Evolutionary conservation across 2,329 filamentous ascomycete species (phyloP).

Genomic region (Exophiala xenobiotica): DNA sequence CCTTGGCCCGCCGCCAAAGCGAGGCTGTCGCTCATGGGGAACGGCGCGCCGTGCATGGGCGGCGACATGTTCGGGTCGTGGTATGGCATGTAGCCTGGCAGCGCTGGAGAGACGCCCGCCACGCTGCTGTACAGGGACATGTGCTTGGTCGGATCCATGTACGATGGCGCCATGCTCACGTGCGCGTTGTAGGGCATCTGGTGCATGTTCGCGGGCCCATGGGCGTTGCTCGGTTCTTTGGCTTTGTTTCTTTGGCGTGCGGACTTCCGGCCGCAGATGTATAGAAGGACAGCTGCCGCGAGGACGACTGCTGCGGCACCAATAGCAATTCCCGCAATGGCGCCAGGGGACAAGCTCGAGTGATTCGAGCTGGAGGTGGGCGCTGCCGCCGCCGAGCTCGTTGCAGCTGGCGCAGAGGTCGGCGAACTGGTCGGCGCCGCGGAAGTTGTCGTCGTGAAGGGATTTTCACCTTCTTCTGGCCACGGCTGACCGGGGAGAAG

Average conservation of each 20-base stretch:
- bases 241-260: conserved; percentile 2
- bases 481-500: conserved; percentile 28
- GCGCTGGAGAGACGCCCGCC: conserved; percentile 9
- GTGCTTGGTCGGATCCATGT: conserved; percentile 19
- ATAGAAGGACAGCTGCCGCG: conserved; percentile 17
- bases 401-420: background rate
- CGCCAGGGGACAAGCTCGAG: conserved; percentile 14
- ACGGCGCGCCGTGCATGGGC: conserved; percentile 9
- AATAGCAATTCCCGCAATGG: conserved; percentile 24
- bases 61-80: conserved; percentile 18
- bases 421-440: conserved; percentile 6
- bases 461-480: conserved; percentile 21
- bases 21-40: conserved; percentile 13
- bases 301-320: conserved; percentile 18
- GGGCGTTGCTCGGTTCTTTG: no score
- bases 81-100: conserved; percentile 20
- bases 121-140: conserved; percentile 24
- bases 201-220: conserved; percentile 11
- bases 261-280: conserved; percentile 20
- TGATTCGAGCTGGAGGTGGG: conserved; percentile 1
- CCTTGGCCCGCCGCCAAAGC: conserved; percentile 5
- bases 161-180: conserved; percentile 4
- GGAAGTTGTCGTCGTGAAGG: conserved; percentile 14
- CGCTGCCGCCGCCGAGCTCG: background rate
- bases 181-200: conserved; percentile 6